These are phyloP conservation scores for Cubamyces lactineus DNA, from an alignment of 768 basidiomycete genomes.

Conservation along the genomic window DNA sequence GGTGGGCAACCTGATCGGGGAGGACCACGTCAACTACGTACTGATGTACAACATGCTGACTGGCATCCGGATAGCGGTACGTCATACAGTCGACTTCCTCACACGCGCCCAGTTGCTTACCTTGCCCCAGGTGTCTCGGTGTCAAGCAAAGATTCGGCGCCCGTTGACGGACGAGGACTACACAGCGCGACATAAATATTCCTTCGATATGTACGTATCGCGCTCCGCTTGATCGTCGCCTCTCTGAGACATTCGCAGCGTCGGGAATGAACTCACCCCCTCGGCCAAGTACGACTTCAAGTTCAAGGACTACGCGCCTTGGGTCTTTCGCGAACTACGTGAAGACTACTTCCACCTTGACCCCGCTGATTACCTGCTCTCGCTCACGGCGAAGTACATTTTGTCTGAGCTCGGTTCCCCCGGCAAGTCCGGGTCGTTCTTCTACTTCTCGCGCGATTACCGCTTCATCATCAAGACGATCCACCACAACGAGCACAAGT, in stretches of 20 bases:
- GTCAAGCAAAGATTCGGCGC: conserved; percentile 93
- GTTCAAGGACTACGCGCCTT: conserved; percentile 99
- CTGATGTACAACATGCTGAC: conserved; percentile 99
- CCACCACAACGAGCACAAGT: conserved; percentile 91
- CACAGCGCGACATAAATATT: conserved; percentile 87
- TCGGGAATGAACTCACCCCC: conserved; percentile 97
- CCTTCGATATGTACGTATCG: conserved; percentile 89
- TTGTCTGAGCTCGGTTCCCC: conserved; percentile 97
- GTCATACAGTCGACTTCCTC: conserved; percentile 34
- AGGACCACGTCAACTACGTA: conserved; percentile 98
- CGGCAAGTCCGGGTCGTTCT: conserved; percentile 98
- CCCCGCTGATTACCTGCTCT: conserved; percentile 96
- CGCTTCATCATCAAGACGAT: conserved; percentile 99
- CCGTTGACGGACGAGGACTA: conserved; percentile 88
- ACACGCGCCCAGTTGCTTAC: neutral
- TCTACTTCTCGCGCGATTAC: conserved; percentile 98
- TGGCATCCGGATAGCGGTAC: conserved; percentile 91
- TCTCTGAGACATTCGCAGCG: conserved; percentile 45
- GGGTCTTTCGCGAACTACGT: conserved; percentile 94
- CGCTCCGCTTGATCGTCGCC: neutral
- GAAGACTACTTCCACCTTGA: conserved; percentile 95
- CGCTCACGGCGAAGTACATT: conserved; percentile 96
- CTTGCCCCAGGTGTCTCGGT: conserved; percentile 79
- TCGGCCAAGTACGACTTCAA: conserved; percentile 99
- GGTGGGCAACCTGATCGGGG: conserved; percentile 96